Evolutionary conservation across 2,329 filamentous ascomycete species (phyloP).

Genomic region (Leptosphaerulina australis): DNA sequence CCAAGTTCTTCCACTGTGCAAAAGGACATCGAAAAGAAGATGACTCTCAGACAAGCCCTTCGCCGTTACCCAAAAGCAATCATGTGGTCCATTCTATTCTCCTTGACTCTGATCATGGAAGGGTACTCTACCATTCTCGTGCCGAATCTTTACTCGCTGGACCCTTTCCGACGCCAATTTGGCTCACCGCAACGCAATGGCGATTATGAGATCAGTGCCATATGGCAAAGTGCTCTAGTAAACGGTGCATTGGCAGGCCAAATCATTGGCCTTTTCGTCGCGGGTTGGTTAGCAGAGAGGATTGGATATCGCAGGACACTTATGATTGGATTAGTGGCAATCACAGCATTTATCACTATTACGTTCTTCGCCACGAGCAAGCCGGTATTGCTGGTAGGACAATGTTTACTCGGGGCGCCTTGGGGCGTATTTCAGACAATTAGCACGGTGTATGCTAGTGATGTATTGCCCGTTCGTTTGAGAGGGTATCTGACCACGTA

Average conservation of each 20-base stretch:
- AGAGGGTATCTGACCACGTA: conserved; percentile 63
- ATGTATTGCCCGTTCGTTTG: conserved; percentile 70
- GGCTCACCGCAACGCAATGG: conserved; percentile 27
- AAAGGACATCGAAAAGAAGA: conserved; percentile 14
- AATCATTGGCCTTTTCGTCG: conserved; percentile 49
- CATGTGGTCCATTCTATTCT: conserved; percentile 78
- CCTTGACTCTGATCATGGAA: conserved; percentile 85
- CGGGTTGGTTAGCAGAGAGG: conserved; percentile 49
- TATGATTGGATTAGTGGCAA: conserved; percentile 17
- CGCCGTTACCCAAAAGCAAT: conserved; percentile 85
- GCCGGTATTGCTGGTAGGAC: conserved; percentile 19
- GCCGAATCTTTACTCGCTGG: conserved; percentile 70
- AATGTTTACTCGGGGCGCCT: conserved; percentile 37
- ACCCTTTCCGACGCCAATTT: conserved; percentile 48
- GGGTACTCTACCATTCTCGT: conserved; percentile 80
- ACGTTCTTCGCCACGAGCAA: conserved; percentile 26
- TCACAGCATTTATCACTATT: conserved; percentile 19
- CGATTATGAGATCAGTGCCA: conserved; percentile 46
- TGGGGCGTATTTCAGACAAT: conserved; percentile 51
- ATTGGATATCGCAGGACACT: conserved; percentile 40
- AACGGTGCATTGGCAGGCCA: conserved; percentile 52
- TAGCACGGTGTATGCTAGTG: conserved; percentile 54
- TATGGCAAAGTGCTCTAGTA: conserved; percentile 51
- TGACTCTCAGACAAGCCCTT: conserved; percentile 70
- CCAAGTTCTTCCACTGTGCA: background rate